Base-by-base conservation (phyloP, 768 basidiomycete genomes). In the Chlorophyllum brunneum region DNA sequence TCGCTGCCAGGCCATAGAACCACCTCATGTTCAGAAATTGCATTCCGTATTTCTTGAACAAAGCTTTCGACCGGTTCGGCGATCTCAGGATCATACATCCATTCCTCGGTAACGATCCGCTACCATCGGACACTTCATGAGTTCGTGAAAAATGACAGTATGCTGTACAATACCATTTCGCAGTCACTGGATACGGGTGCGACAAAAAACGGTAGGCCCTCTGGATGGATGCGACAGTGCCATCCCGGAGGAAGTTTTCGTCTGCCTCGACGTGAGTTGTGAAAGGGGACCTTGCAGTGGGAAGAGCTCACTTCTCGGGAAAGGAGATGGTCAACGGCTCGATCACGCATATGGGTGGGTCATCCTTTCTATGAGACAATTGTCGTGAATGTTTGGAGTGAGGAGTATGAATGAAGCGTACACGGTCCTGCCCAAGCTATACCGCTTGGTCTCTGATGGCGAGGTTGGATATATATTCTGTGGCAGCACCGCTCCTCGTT, bases 81-180 rank as follows among this genome's bases (percentile, higher is more conserved):
- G 16, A 16, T 39, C 6, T 49, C 26, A 10, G 0, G 4, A 6
- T 49, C 48, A 15, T 38, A 49, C 2, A 49, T 11, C 48, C 48
- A 49, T 20, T 49, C 48, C n/a, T 49, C 48, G 3, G 48, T 49
- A 18, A 49, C 26, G 9, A 49, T 15, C 20, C 48, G 39, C 48
- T 49, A 15, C 18, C 13, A 13, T 15, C 5, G 26, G 30, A 6
- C 4, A 7, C 8, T 15, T 15, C 24, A 15, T 42, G 1, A 29
- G 11, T 26, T 37, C n/a, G 5, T 3, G 18, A 2, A 6, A 10
- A 20, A 31, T 10, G 2, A 15, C n/a, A 29, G 27, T 6, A 30
- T 11, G 16, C 11, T n/a, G 4, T 20, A n/a, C 38, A 24, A 10
- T 49, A 49, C 48, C 48, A 49, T 40, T 31, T 24, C 24, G 26